Conservation (phyloP, 768 basidiomycete species). For the Rhizopogon rudus region DNA sequence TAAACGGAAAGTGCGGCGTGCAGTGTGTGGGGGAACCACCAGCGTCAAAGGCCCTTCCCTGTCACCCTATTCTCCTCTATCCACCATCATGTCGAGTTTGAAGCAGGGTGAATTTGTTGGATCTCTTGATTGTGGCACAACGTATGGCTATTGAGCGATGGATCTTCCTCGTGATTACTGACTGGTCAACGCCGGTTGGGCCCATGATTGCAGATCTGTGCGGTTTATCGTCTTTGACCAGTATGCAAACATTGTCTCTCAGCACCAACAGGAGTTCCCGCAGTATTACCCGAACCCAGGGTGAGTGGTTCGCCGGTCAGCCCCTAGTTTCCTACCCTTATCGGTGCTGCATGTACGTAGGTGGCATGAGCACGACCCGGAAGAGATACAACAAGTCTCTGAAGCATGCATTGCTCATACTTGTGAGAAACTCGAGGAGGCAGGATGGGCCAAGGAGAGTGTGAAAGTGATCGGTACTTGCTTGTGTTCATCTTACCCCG, state of each 20-base stretch:
- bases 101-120: conserved; percentile 83
- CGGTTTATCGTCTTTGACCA: conserved; percentile 91
- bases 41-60: conserved; percentile 9
- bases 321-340: background rate
- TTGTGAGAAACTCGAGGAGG: conserved; percentile 61
- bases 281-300: conserved; percentile 91
- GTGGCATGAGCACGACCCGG: conserved; percentile 94
- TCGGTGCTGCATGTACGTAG: conserved; percentile 28
- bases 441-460: conserved; percentile 75
- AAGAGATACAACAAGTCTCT: conserved; percentile 73
- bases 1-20: background rate
- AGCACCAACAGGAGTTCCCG: conserved; percentile 89
- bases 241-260: conserved; percentile 80
- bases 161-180: background rate
- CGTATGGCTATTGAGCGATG: conserved; percentile 45
- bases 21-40: background rate
- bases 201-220: conserved; percentile 55
- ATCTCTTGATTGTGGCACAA: conserved; percentile 92
- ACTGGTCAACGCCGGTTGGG: background rate
- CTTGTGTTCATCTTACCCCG: conserved; percentile 18
- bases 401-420: conserved; percentile 73
- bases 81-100: conserved; percentile 27
- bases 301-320: conserved; percentile 30
- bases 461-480: conserved; percentile 87
- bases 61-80: background rate